Evolutionary conservation across 495 filamentous ascomycete genomes (phyloP).

Genomic region (Penicillium mononematosum): DNA sequence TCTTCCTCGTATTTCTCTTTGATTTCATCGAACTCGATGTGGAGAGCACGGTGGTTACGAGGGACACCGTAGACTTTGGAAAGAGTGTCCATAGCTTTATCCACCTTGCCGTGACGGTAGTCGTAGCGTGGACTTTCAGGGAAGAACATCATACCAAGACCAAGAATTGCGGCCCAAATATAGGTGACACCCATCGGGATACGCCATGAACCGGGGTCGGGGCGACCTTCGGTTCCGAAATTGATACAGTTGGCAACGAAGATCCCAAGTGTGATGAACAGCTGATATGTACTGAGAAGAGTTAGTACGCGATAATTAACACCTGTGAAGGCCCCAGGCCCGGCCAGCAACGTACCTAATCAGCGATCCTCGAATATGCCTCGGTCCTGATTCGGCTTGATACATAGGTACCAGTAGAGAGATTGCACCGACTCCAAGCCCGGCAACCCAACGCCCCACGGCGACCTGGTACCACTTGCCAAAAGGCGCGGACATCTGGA

Average conservation of each 20-base stretch:
- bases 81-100: slow-evolving; percentile 63
- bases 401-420: slow-evolving; percentile 72
- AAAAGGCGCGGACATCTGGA: slow-evolving; percentile 58
- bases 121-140: slow-evolving; percentile 72
- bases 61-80: slow-evolving; percentile 67
- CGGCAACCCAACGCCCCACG: slow-evolving; percentile 56
- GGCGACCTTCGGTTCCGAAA: slow-evolving; percentile 59
- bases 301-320: neutral
- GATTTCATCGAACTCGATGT: slow-evolving; percentile 64
- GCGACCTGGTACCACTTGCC: slow-evolving; percentile 53
- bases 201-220: slow-evolving; percentile 60
- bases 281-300: slow-evolving; percentile 58
- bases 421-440: slow-evolving; percentile 64
- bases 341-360: slow-evolving; percentile 44
- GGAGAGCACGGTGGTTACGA: slow-evolving; percentile 57
- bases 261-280: slow-evolving; percentile 85
- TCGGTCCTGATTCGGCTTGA: slow-evolving; percentile 64
- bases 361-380: slow-evolving; percentile 62
- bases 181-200: slow-evolving; percentile 79
- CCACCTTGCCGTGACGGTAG: slow-evolving; percentile 60
- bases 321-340: neutral
- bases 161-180: slow-evolving; percentile 69
- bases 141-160: slow-evolving; percentile 63
- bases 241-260: slow-evolving; percentile 78
- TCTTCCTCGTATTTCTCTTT: slow-evolving; percentile 55